These are phyloP conservation scores for Trebouxia sp. DNA, from an alignment of 139 green algal genomes.

Conservation along the genomic window DNA sequence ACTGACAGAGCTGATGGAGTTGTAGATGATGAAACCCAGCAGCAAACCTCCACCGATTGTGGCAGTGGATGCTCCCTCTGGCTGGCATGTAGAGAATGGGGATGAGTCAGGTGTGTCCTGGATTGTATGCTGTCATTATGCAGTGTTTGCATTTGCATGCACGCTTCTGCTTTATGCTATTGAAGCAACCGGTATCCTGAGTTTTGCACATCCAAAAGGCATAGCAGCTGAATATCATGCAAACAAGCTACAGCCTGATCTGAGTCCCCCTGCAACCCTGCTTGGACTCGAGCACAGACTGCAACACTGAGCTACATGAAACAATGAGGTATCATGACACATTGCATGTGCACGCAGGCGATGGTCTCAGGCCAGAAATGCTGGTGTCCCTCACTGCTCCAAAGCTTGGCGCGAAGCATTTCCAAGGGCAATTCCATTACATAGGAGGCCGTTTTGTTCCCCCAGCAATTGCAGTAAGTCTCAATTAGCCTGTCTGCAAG, in stretches of 20 bases:
- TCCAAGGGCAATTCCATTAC: conserved; percentile 90
- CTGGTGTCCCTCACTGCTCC: conserved; percentile 94
- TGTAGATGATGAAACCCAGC: conserved; percentile 61
- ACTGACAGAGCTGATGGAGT: neutral
- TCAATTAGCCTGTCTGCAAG: neutral
- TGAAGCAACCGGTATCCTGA: no score
- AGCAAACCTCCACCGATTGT: conserved; percentile 48
- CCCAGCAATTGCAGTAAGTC: conserved; percentile 57
- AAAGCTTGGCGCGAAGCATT: conserved; percentile 79
- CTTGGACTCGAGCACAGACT: neutral
- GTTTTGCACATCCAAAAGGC: no score
- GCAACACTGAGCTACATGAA: no score
- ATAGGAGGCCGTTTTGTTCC: conserved; percentile 95
- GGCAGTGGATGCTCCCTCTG: conserved; percentile 76
- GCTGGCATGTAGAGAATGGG: conserved; percentile 81
- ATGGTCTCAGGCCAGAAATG: conserved; percentile 79
- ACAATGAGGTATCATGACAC: no score
- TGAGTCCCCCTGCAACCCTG: neutral
- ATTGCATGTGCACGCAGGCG: neutral
- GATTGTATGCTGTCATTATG: no score
- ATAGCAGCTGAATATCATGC: no score
- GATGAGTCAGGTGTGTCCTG: conserved; percentile 29
- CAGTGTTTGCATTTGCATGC: no score
- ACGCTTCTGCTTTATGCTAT: no score
- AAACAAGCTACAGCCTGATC: no score